phyloP scores from a whole-genome alignment of 78 protist genomes.

The Mastigamoeba balamuthi region DNA sequence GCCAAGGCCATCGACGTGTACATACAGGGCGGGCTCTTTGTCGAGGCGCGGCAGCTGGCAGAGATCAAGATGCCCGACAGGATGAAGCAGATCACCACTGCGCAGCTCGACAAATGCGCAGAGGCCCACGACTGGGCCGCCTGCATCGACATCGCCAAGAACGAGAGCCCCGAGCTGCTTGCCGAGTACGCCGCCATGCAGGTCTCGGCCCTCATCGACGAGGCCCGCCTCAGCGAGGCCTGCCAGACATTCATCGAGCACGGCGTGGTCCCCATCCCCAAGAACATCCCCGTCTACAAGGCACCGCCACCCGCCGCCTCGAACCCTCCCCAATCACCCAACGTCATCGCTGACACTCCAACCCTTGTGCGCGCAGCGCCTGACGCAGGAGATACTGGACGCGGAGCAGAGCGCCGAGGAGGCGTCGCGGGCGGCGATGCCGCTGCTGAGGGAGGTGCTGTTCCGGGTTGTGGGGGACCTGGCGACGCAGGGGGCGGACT shows the following conservation, averaged over 20 bases:
- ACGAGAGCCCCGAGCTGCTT: constrained; percentile 6
- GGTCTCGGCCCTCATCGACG: background rate
- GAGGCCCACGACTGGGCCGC: constrained; percentile 38
- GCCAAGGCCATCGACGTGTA: constrained; percentile 46
- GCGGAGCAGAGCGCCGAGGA: background rate
- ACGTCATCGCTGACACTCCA: background rate
- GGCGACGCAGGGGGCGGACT: background rate
- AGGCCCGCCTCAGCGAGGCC: background rate
- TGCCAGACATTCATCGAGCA: background rate
- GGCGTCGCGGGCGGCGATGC: background rate
- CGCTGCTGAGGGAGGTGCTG: background rate
- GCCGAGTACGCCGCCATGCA: constrained; percentile 12
- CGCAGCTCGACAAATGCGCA: constrained; percentile 22
- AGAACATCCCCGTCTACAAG: background rate
- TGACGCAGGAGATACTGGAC: background rate
- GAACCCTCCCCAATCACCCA: no score
- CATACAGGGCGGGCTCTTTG: constrained; percentile 20
- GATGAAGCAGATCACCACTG: background rate
- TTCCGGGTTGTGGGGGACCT: background rate
- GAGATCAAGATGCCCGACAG: background rate
- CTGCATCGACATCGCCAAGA: constrained; percentile 5
- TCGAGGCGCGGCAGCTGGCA: background rate
- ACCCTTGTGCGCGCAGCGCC: background rate
- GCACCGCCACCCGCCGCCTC: background rate
- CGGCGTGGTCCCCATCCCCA: background rate